Evolutionary conservation across 495 filamentous ascomycete genomes (phyloP), one percentile per base, ranked within the genome.

Genomic region (Neurospora intermedia): DNA sequence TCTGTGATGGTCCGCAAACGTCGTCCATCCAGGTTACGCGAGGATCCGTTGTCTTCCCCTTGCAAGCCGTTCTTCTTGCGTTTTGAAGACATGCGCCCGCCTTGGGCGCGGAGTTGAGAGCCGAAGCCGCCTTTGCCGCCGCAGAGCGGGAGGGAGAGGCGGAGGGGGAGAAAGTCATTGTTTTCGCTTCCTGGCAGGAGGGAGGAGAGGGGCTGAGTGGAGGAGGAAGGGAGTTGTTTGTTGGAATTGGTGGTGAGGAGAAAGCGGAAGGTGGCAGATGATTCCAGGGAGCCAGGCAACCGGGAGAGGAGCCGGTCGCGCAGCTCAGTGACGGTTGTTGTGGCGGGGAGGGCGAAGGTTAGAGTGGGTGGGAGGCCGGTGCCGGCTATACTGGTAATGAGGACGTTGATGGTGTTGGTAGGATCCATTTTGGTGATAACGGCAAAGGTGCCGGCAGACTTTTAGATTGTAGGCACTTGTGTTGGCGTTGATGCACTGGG

Each of bases 51-150:
- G 75, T 91, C 90, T 43, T 97, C 93, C 70, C 92, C 92, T 4
- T 39, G 23, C 76, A 92, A 87, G 1, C 54, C 54, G 73, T 93
- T 85, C 81, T 90, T 90, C 87, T 97, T 97, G 79, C 93, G 92
- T 81, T 93, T 94, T 7, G 90, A 92, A 1, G 93, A 96, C 96
- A 99, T 99, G 83, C 96, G 96, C 18, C 96, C 96, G 78, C 96
- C 96, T 16, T 96, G 96, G 6, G 96, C 96, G 79, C 96, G 93
- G 39, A 99, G 90, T 81, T 98, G 96, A 7, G 94, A 97, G 75
- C 96, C 96, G 82, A 99, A 99, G 72, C 96, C 96, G 80, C 96
- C 96, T 79, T 99, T 99, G 77, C 96, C 96, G 79, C 96, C 96
- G 77, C 89, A 90, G 46, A 97, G 83, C 11, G 91, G 84, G 8